These are phyloP conservation scores for Diplosphaera chodatii DNA, from an alignment of 139 green algal genomes.

Conservation along the genomic window DNA sequence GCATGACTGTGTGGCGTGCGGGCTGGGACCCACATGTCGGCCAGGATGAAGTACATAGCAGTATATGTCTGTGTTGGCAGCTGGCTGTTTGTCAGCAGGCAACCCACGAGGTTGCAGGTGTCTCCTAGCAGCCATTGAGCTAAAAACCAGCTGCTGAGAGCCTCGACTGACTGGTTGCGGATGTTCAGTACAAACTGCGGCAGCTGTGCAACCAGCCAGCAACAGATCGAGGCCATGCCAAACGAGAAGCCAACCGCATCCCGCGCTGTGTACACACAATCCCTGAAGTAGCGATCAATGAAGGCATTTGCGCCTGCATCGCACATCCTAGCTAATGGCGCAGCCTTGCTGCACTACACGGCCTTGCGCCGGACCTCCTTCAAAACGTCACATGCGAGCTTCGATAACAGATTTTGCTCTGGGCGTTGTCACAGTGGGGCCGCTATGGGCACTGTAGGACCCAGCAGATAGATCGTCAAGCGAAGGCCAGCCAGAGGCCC, in stretches of 20 bases:
- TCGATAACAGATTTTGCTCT: too few relatives aligned
- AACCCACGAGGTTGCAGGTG: constrained; percentile 74
- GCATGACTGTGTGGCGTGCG: too few relatives aligned
- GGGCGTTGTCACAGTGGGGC: too few relatives aligned
- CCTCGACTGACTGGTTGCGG: constrained; percentile 62
- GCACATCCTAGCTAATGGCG: too few relatives aligned
- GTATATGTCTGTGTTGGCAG: constrained; percentile 66
- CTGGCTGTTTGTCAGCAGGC: constrained; percentile 76
- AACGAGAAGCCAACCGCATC: constrained; percentile 61
- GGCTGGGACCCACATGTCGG: constrained; percentile 1
- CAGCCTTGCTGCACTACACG: too few relatives aligned
- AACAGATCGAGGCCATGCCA: constrained; percentile 44
- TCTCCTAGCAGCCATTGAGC: constrained; percentile 76
- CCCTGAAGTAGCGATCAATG: constrained; percentile 16
- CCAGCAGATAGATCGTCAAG: too few relatives aligned
- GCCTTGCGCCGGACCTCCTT: too few relatives aligned
- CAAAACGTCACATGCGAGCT: too few relatives aligned
- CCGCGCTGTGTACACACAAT: constrained; percentile 17
- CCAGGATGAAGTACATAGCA: constrained; percentile 31
- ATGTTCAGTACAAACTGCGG: constrained; percentile 85
- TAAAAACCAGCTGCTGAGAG: constrained; percentile 79
- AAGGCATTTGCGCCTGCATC: constrained; percentile 10
- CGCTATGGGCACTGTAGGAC: too few relatives aligned
- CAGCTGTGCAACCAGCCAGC: constrained; percentile 62
- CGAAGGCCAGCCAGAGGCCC: too few relatives aligned